Base-by-base conservation (phyloP, 148 eudicot species). In the Gaultheria prostrata region DNA sequence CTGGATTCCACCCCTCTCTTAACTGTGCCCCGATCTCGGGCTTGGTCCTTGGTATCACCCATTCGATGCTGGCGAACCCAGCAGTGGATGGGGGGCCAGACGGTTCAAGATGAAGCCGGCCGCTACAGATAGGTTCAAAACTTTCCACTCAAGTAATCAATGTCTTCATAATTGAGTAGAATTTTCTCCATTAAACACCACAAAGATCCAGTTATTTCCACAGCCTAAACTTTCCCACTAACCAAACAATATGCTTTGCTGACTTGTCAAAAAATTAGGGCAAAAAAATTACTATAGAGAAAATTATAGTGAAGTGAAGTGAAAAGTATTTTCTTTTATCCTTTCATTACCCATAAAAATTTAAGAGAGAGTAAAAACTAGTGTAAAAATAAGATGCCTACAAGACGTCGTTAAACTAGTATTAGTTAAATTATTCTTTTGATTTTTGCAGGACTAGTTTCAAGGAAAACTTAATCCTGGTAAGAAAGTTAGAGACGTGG, bases 211-310 rank as follows among this genome's bases (percentile, higher is more conserved):
- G 4, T 39, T 79, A 49, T 39, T 80, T 49, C 51, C 50, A 8
- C 1, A 13, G 59, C 73, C 30, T 80, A 39, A 71, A 80, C 59
- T 61, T 80, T 80, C 82, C 67, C 13, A 43, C 6, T 50, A 61
- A 80, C 82, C 51, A 59, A 61, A 80, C 71, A 61, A 61, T 8
- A 80, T n/a, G 28, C 28, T 61, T 4, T 3, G 67, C 2, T n/a
- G 12, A 61, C 24, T 61, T 26, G 28, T 8, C 3, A 61, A 21
- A 26, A 61, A 61, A 61, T 61, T n/a, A 61, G 4, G 8, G 12
- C 67, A n/a, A 12, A 0, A n/a, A 21, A 21, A 21, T 61, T 26
- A 61, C 28, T 12, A 10, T 20, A 3, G 28, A n/a, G 67, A n/a
- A 57, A 57, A 57, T 24, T 57, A 6, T 21, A 20, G 24, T 57